Conservation (phyloP, 192 early-diverging fungal species). For the Coemansia sp. region DNA sequence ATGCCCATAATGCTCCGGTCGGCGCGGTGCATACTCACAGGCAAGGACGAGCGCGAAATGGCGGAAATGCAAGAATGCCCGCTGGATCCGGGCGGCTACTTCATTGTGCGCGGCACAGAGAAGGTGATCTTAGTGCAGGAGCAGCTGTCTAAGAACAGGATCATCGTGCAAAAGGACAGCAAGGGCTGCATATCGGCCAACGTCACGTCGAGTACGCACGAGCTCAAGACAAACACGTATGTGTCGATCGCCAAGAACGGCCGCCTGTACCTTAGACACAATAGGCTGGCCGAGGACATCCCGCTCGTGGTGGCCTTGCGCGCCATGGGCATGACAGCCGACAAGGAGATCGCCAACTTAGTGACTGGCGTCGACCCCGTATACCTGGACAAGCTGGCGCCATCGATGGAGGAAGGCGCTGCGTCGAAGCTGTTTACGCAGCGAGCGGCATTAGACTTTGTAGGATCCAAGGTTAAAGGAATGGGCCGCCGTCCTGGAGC, state of each 20-base stretch:
- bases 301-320: conserved; percentile 87
- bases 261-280: conserved; percentile 83
- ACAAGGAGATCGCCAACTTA: conserved; percentile 92
- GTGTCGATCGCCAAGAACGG: conserved; percentile 63
- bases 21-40: conserved; percentile 77
- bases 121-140: conserved; percentile 98
- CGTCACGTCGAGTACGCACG: conserved; percentile 88
- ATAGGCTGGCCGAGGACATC: conserved; percentile 82
- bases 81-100: conserved; percentile 96
- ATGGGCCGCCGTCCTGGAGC: conserved; percentile 58
- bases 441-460: conserved; percentile 85
- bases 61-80: conserved; percentile 91
- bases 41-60: conserved; percentile 77
- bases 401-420: conserved; percentile 83
- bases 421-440: conserved; percentile 80
- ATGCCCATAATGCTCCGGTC: conserved; percentile 97
- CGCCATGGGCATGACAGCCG: conserved; percentile 92
- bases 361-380: conserved; percentile 84
- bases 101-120: conserved; percentile 93
- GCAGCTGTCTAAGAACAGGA: conserved; percentile 98
- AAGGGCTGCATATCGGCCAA: conserved; percentile 78
- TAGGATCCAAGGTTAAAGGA: conserved; percentile 75
- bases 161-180: conserved; percentile 87
- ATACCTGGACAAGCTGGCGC: conserved; percentile 78
- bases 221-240: conserved; percentile 91